These are phyloP conservation scores for Fusarium coffeatum DNA, from an alignment of 2,329 filamentous ascomycete genomes.

Conservation along the genomic window DNA sequence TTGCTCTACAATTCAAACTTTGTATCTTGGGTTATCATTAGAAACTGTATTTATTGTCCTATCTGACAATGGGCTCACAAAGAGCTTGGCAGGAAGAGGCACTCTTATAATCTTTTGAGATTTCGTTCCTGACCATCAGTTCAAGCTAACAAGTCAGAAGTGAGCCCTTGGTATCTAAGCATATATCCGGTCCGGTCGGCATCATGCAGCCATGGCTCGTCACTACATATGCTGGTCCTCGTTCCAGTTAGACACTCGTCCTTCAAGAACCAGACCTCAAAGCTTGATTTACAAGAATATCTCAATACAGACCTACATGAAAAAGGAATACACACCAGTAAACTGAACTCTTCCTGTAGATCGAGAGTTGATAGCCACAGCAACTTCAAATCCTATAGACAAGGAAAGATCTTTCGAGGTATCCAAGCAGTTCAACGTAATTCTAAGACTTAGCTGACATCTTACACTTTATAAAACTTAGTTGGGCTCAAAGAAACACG, in stretches of 20 bases:
- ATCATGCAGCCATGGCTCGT: background rate
- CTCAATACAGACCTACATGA: background rate
- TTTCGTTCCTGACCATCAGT: background rate
- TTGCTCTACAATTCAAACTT: background rate
- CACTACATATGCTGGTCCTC: background rate
- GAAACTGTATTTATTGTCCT: background rate
- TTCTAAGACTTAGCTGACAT: too few relatives aligned
- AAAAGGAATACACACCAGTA: background rate
- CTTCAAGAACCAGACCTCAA: background rate
- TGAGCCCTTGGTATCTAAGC: background rate
- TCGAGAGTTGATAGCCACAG: background rate
- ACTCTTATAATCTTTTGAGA: background rate
- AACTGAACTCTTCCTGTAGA: background rate
- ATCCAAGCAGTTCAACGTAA: background rate
- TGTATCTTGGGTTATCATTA: background rate
- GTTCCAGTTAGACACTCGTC: background rate
- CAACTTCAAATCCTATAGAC: background rate
- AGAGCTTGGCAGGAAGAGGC: background rate
- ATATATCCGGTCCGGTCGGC: background rate
- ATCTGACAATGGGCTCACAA: too few relatives aligned
- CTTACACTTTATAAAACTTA: too few relatives aligned
- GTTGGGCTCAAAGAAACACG: background rate
- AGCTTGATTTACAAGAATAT: background rate
- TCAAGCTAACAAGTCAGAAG: background rate
- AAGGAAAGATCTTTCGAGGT: background rate